Base-by-base conservation (phyloP, 2,329 filamentous ascomycete genomes). In the Rutstroemia sydowiana region DNA sequence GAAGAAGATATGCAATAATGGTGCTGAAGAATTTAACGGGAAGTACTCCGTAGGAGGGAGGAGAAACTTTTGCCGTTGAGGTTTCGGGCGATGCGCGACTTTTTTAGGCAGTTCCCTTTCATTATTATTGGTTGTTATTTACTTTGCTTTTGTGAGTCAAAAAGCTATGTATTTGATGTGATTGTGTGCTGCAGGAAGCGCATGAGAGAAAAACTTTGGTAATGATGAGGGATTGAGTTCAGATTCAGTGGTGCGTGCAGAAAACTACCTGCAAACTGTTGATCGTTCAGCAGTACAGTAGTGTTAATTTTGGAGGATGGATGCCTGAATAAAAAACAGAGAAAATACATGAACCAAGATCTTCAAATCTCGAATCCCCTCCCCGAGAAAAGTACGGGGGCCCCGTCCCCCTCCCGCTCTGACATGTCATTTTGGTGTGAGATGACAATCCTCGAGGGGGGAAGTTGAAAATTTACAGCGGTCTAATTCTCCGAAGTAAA, bases 371-470 rank as follows among this genome's bases (percentile, higher is more conserved):
- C 53, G 55, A 54, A 59, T 55, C 56, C 37, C 37, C 37, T n/a
- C n/a, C n/a, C n/a, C n/a, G n/a, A n/a, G n/a, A 40, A 44, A 44
- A 18, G 47, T 44, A 44, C 30, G n/a, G 45, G 57, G 55, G 51
- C 52, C 53, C 44, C 52, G 52, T 51, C n/a, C 49, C 52, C 51
- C 54, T 53, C 48, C 40, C 52, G 51, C 55, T 57, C 48, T 55
- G 56, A 55, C 58, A 55, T 47, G 55, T 59, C 57, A 56, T 56
- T 36, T 55, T 60, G 54, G 54, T 52, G 45, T 43, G 48, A 43
- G 48, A 53, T 50, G 48, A 41, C 40, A 60, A 60, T 53, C 59
- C 58, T 61, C 55, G 52, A 60, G 57, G 61, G 55, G 39, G 28
- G 5, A 42, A 48, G 23, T 45, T 51, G 54, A 34, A 49, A 48